Evolutionary conservation across 2,329 filamentous ascomycete species (phyloP).

Genomic region (Aschersonia sp.): DNA sequence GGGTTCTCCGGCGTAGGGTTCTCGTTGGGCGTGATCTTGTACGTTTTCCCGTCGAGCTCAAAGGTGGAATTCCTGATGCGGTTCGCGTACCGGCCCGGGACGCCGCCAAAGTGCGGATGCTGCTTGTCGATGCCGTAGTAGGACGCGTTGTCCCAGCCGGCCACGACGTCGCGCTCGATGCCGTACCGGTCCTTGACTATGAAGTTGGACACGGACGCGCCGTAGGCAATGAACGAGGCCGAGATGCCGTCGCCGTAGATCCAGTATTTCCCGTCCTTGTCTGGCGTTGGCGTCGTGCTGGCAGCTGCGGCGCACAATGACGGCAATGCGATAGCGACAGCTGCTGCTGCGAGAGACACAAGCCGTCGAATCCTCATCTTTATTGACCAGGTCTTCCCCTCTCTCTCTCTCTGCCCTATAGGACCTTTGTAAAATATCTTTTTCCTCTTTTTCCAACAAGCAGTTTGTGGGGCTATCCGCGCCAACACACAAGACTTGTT

Average conservation of each 20-base stretch:
- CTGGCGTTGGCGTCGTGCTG: slow-evolving; percentile 21
- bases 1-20: slow-evolving; percentile 35
- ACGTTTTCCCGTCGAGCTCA: slow-evolving; percentile 46
- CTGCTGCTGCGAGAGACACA: slow-evolving; percentile 5
- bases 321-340: not conserved
- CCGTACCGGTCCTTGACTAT: slow-evolving; percentile 56
- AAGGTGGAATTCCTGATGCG: slow-evolving; percentile 68
- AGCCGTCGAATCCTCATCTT: slow-evolving; percentile 10
- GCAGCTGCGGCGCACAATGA: slow-evolving; percentile 5
- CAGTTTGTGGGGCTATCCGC: no score
- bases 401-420: not conserved
- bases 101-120: slow-evolving; percentile 58
- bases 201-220: slow-evolving; percentile 57
- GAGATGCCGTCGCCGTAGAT: slow-evolving; percentile 52
- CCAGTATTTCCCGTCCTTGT: slow-evolving; percentile 55
- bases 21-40: slow-evolving; percentile 48
- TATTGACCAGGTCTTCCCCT: not conserved
- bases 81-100: slow-evolving; percentile 68
- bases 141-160: slow-evolving; percentile 61
- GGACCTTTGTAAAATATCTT: not conserved
- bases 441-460: not conserved
- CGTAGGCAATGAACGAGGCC: slow-evolving; percentile 59
- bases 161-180: slow-evolving; percentile 53
- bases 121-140: slow-evolving; percentile 50
- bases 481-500: no score